phyloP scores from a whole-genome alignment of 257 asterid species.

The Buddleja alternifolia region DNA sequence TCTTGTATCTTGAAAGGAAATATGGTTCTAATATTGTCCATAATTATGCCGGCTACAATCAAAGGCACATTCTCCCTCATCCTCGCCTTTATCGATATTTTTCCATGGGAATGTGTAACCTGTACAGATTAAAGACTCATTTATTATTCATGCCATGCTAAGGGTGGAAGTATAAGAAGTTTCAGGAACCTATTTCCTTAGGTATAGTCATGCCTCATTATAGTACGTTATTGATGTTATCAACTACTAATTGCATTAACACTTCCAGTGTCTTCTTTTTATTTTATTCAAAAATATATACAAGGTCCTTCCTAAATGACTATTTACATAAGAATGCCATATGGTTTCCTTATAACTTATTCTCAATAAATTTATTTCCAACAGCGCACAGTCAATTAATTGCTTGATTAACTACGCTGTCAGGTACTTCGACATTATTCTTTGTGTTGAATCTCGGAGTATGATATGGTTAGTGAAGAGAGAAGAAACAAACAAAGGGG shows the following conservation, averaged over 20 bases:
- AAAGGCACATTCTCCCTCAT: constrained; percentile 4
- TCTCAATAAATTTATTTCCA: background rate
- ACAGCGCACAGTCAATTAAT: constrained; percentile 9
- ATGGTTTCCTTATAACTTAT: constrained; percentile 7
- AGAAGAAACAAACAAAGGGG: too few relatives aligned
- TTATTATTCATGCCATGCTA: constrained; percentile 1
- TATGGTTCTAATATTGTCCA: constrained; percentile 15
- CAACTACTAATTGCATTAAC: constrained; percentile 1
- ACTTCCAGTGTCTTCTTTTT: constrained; percentile 11
- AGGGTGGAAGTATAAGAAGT: constrained; percentile 24
- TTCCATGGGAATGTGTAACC: constrained; percentile 5
- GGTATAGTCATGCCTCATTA: background rate
- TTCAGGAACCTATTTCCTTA: constrained; percentile 22
- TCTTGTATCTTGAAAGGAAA: constrained; percentile 19
- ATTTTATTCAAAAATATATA: background rate
- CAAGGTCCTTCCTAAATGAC: constrained; percentile 19
- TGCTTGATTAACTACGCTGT: constrained; percentile 18
- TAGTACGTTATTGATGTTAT: background rate
- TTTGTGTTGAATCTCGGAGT: constrained; percentile 2
- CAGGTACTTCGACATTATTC: background rate
- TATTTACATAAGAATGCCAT: constrained; percentile 8
- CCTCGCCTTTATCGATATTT: background rate
- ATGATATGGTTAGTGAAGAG: too few relatives aligned
- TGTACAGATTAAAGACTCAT: constrained; percentile 21
- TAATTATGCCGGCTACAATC: constrained; percentile 7